Evolutionary conservation across 768 basidiomycete species (phyloP), one percentile per base, ranked within the genome.

Genomic region (Amylocystis lapponica): DNA sequence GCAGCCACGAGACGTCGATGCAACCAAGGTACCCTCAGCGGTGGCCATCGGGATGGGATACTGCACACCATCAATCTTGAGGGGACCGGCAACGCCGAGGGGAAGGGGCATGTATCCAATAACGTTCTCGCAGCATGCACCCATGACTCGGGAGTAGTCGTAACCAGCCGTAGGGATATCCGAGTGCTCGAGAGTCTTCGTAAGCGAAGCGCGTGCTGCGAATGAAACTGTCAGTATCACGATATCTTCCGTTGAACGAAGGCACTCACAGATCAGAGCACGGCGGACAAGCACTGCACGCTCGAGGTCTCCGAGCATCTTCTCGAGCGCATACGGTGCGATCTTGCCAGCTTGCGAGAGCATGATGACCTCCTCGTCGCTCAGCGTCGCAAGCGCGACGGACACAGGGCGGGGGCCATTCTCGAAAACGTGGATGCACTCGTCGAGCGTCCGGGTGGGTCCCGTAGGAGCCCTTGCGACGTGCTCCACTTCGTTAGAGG

Each of bases 91-190:
- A 47, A 98, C 85, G 53, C 96, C 96, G 39, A 98, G 82, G 0
- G 96, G 96, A 27, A 99, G 66, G 31, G 95, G 96, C 62, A 97
- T 91, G 63, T 89, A 99, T 25, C 96, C 96, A 36, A 98, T 79
- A 39, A 99, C 96, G 63, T 99, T 98, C 67, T 99, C 96, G 66
- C 96, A 99, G 68, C 95, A 99, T 9, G 95, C 93, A 45, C 94
- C 95, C 41, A 92, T 75, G 25, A 99, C 93, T 9, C 86, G 81
- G 29, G 85, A 82, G 68, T 97, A 99, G 64, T 98, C 94, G 63
- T 96, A 99, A 61, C 83, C 68, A 17, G 75, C 58, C 72, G 83
- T 78, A 0, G 96, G 96, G 9, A 98, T 70, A 19, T 85, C 80
- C 0, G 89, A 93, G 9, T 62, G 48, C 61, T 98, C 96, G 22